Percentiles rank a stretch among this genome's conserved stretches.
Evolutionary conservation across 2,329 filamentous ascomycete genomes (phyloP).

Genomic region (Phyllosticta capitalensis): DNA sequence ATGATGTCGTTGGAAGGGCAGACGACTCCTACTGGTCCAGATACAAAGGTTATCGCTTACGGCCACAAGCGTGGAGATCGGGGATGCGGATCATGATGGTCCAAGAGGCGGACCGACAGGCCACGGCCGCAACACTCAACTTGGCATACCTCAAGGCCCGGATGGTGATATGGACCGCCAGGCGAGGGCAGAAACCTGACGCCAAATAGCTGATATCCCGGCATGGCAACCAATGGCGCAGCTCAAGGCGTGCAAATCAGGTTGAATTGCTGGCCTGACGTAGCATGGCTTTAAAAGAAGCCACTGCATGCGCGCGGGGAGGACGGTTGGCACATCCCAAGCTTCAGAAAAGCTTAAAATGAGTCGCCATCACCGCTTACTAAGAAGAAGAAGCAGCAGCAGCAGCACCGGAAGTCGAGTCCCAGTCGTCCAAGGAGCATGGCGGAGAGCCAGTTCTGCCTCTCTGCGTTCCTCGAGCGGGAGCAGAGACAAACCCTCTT

Average conservation of each 20-base stretch:
- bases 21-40: not conserved
- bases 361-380: not conserved
- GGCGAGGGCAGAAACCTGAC: not conserved
- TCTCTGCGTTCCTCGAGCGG: not conserved
- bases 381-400: not conserved
- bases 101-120: not conserved
- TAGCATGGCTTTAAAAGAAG: not conserved
- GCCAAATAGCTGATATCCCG: not conserved
- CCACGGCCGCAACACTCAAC: not conserved
- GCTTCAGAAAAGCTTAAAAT: not conserved
- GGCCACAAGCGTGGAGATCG: not conserved
- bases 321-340: not conserved
- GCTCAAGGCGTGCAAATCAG: not conserved
- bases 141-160: not conserved
- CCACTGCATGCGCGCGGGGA: not conserved
- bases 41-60: not conserved
- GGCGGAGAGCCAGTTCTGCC: not conserved
- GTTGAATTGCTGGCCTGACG: not conserved
- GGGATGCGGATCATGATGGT: not conserved
- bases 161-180: not conserved
- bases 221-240: not conserved
- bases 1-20: not conserved
- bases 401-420: not conserved
- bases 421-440: not conserved
- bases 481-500: not conserved